phyloP scores from a whole-genome alignment of 1,284 basidiomycete species.

The Mycena citricolor region DNA sequence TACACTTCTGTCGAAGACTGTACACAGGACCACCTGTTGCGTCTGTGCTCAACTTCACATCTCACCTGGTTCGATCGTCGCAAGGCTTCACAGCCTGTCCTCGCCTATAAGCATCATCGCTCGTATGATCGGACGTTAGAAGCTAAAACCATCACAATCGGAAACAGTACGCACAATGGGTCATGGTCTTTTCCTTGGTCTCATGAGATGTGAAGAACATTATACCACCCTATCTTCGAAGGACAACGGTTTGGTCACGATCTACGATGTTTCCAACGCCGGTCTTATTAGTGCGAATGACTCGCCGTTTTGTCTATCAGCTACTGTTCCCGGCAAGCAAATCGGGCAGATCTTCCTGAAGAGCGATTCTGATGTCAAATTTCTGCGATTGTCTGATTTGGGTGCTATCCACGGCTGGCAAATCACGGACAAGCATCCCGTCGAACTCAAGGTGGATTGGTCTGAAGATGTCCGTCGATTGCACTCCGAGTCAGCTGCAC shows the following conservation, averaged over 20 bases:
- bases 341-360: slow-evolving; percentile 47
- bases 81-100: slow-evolving; percentile 50
- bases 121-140: slow-evolving; percentile 57
- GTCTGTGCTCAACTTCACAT: slow-evolving; percentile 57
- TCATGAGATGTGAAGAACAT: slow-evolving; percentile 31
- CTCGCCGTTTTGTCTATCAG: slow-evolving; percentile 46
- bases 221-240: slow-evolving; percentile 58
- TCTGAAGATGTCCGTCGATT: slow-evolving; percentile 42
- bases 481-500: slow-evolving; percentile 28
- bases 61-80: slow-evolving; percentile 70
- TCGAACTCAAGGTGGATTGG: slow-evolving; percentile 31
- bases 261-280: slow-evolving; percentile 56
- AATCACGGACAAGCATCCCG: slow-evolving; percentile 36
- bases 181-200: slow-evolving; percentile 11
- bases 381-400: slow-evolving; percentile 48
- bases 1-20: slow-evolving; percentile 54
- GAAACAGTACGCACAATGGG: slow-evolving; percentile 34
- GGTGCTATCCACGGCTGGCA: slow-evolving; percentile 33
- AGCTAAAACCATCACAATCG: slow-evolving; percentile 37
- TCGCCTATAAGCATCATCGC: slow-evolving; percentile 63
- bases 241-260: slow-evolving; percentile 53
- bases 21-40: slow-evolving; percentile 42
- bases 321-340: slow-evolving; percentile 32
- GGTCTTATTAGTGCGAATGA: slow-evolving; percentile 43
- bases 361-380: slow-evolving; percentile 34